Percentiles rank a stretch among this genome's conserved stretches.
Conservation (phyloP, 768 basidiomycete species). For the Flagelloscypha sp. region DNA sequence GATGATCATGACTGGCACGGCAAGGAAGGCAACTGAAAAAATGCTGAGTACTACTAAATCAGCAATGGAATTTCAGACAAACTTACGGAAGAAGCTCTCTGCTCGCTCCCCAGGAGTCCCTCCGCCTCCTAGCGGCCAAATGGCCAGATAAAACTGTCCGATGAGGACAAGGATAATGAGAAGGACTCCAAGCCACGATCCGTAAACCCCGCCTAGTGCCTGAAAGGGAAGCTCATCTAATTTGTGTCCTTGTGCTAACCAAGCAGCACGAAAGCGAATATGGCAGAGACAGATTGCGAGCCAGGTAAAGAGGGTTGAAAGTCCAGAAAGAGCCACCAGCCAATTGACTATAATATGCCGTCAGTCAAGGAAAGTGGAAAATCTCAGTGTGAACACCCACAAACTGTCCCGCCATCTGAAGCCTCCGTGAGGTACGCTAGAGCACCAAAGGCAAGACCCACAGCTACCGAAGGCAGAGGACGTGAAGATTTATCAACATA, state of each 20-base stretch:
- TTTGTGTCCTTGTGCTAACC: constrained; percentile 36
- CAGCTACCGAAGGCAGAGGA: constrained; percentile 33
- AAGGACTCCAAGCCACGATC: constrained; percentile 37
- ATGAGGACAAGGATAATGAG: constrained; percentile 32
- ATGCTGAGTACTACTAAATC: too few species aligned
- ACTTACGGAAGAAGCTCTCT: constrained; percentile 31
- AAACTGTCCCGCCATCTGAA: constrained; percentile 28
- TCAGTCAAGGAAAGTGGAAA: neutral
- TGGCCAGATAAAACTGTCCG: constrained; percentile 41
- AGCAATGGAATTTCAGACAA: too few species aligned
- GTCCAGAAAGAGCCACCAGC: constrained; percentile 37
- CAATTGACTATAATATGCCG: constrained; percentile 28
- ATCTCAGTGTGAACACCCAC: constrained; percentile 16
- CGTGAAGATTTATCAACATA: constrained; percentile 40
- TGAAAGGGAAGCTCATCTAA: constrained; percentile 37
- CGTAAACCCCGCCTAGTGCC: constrained; percentile 35
- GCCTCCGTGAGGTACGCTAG: constrained; percentile 34
- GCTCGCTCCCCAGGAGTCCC: too few species aligned
- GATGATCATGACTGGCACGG: constrained; percentile 29
- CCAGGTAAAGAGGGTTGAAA: constrained; percentile 41
- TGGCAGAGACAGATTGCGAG: constrained; percentile 38
- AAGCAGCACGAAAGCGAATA: constrained; percentile 39
- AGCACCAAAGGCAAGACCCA: constrained; percentile 28
- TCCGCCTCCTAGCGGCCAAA: too few species aligned
- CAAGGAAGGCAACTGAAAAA: too few species aligned